Base-by-base conservation (phyloP, 768 basidiomycete species). In the Rhodotorula graminis region DNA sequence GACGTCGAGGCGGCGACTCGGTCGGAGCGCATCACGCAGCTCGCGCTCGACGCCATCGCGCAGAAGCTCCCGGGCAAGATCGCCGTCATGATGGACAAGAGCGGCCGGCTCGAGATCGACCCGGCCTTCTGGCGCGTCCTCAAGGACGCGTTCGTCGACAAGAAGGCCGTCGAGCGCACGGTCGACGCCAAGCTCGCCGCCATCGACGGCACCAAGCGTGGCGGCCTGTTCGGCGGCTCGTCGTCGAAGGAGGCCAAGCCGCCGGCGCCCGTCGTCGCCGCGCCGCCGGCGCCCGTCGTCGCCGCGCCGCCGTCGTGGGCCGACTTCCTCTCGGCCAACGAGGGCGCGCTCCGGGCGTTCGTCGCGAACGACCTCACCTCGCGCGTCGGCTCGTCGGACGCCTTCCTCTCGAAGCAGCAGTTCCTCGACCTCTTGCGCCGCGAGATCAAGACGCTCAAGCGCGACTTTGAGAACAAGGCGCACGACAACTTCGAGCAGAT, bases 111-210 rank as follows among this genome's bases (percentile, higher is more conserved):
- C 46, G 79, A 78, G 29, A 78, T 83, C 65, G 82, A 83, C 56
- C 83, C 83, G 14, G 68, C 71, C 29, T 83, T 84, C 79, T 84
- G 82, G 82, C 77, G 74, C 27, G 79, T 82, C 63, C 78, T 84
- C 71, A 80, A 80, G 67, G 79, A 78, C 52, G 81, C 82, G 16
- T 79, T 84, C 71, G 78, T 78, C 37, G 78, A 78, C 59, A 75
- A 78, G 65, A 73, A 73, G 52, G 77, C 73, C n/a, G 53, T 67
- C 40, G 68, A 78, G 64, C 72, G 72, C 49, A 77, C 74, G 33
- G 47, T 67, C 42, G 65, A 69, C 3, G 10, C 27, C 21, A 67
- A 72, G 68, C 44, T 72, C 29, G 59, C 46, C 15, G 56, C 60
- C 21, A 18, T 66, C 31, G 52, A 76, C 23, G 64, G 57, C 44